Percentiles rank a stretch among this genome's conserved stretches.
phyloP scores from a whole-genome alignment of 179 eudicot species.

The Beta lomatogona region DNA sequence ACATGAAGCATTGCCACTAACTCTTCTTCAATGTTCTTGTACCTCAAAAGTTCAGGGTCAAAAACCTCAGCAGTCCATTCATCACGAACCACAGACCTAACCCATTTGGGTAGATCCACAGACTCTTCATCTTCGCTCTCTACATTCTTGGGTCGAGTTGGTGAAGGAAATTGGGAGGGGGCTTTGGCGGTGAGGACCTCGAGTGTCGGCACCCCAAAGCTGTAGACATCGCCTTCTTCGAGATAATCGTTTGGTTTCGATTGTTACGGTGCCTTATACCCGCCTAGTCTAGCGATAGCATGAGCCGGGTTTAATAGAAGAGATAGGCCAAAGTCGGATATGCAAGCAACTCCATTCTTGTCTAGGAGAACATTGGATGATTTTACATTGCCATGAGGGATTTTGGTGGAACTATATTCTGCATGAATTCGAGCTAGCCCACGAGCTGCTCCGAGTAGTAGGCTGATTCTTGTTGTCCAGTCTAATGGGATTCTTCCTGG shows the following conservation, averaged over 20 bases:
- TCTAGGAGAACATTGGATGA: conserved; percentile 84
- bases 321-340: conserved; percentile 81
- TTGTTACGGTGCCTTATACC: conserved; percentile 87
- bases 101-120: conserved; percentile 84
- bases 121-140: conserved; percentile 44
- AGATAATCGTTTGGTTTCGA: conserved; percentile 71
- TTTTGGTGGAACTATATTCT: conserved; percentile 65
- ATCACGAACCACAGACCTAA: conserved; percentile 76
- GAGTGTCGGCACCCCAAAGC: conserved; percentile 77
- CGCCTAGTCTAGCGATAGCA: conserved; percentile 74
- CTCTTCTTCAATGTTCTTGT: conserved; percentile 95
- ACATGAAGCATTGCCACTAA: conserved; percentile 86
- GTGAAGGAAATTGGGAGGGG: conserved; percentile 57
- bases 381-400: conserved; percentile 93
- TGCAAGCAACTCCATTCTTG: conserved; percentile 78
- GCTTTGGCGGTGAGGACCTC: conserved; percentile 86
- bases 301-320: conserved; percentile 78
- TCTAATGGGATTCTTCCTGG: conserved; percentile 89
- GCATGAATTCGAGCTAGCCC: conserved; percentile 80
- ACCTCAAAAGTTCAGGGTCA: conserved; percentile 79
- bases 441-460: conserved; percentile 85
- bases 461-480: conserved; percentile 90
- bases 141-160: conserved; percentile 38
- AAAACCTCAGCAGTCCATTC: conserved; percentile 97
- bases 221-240: conserved; percentile 92